Evolutionary conservation across 2,329 filamentous ascomycete genomes (phyloP).

Genomic region (Hypoxylon sp.): DNA sequence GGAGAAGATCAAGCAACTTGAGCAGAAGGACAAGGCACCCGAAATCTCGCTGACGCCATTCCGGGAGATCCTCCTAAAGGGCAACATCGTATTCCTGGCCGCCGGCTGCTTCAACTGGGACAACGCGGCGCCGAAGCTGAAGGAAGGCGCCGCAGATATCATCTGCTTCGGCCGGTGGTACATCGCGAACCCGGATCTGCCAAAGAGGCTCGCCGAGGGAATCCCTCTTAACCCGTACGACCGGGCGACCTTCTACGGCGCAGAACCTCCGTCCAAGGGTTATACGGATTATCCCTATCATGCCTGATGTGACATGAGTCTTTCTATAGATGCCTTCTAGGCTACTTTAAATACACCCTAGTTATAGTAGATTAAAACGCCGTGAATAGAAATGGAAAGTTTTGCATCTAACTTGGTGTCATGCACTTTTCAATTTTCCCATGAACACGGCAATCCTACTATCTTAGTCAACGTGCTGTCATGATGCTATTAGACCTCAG

Average conservation of each 20-base stretch:
- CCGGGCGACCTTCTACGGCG: slow-evolving; percentile 41
- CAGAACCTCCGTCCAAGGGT: slow-evolving; percentile 42
- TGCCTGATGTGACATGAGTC: slow-evolving; percentile 19
- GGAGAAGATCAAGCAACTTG: slow-evolving; percentile 52
- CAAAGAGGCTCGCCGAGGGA: slow-evolving; percentile 35
- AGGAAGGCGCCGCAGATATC: slow-evolving; percentile 42
- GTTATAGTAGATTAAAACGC: not conserved
- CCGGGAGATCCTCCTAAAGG: slow-evolving; percentile 50
- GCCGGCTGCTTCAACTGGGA: slow-evolving; percentile 35
- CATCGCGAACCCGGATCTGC: slow-evolving; percentile 41
- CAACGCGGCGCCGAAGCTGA: slow-evolving; percentile 35
- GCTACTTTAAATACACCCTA: not conserved
- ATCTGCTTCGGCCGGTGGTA: slow-evolving; percentile 40
- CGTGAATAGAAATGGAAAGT: not conserved
- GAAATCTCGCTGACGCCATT: slow-evolving; percentile 50
- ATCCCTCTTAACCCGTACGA: slow-evolving; percentile 38
- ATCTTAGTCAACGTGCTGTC: too few species aligned
- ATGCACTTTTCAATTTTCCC: not conserved
- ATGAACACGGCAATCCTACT: not conserved
- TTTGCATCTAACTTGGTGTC: not conserved
- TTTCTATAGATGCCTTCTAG: not conserved
- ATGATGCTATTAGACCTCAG: too few species aligned
- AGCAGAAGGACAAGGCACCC: slow-evolving; percentile 38
- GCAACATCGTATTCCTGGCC: slow-evolving; percentile 47
- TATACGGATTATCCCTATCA: slow-evolving; percentile 50